A percentile compares a stretch with the other conserved stretches of the same genome.
These are phyloP conservation scores for Cryptosporidium xiaoi DNA, from an alignment of 169 alveolate genomes.

Conservation along the genomic window DNA sequence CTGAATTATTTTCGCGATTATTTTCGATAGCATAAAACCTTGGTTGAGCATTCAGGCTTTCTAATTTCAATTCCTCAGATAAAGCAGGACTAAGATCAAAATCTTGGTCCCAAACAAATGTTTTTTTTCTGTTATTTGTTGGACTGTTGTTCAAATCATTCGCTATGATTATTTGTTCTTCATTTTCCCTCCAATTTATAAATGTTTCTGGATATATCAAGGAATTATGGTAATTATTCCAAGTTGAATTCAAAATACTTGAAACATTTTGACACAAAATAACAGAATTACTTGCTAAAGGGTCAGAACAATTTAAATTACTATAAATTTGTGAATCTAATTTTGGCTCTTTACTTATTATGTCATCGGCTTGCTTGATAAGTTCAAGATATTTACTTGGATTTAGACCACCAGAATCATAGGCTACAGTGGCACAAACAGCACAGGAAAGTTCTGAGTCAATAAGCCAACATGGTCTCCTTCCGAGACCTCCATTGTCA, in stretches of 20 bases:
- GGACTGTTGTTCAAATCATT: not conserved
- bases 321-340: constrained; percentile 44
- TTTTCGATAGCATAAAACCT: constrained; percentile 7
- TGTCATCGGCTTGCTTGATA: constrained; percentile 51
- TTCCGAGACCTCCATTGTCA: constrained; percentile 69
- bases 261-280: constrained; percentile 66
- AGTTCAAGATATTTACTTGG: constrained; percentile 55
- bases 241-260: constrained; percentile 46
- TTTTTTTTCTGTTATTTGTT: constrained; percentile 18
- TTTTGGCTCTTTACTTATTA: constrained; percentile 68
- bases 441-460: constrained; percentile 74
- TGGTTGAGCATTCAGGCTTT: constrained; percentile 38
- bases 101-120: constrained; percentile 61
- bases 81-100: constrained; percentile 39
- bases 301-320: constrained; percentile 52
- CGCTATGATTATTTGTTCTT: not conserved
- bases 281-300: constrained; percentile 12
- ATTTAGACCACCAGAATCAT: constrained; percentile 61
- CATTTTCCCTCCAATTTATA: constrained; percentile 39
- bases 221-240: constrained; percentile 36
- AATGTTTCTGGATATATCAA: constrained; percentile 12
- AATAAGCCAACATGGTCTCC: constrained; percentile 73
- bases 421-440: constrained; percentile 69
- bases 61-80: constrained; percentile 42
- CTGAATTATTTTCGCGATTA: not conserved